phyloP scores from a whole-genome alignment of 768 basidiomycete species.

The Leucocoprinus leucothites region DNA sequence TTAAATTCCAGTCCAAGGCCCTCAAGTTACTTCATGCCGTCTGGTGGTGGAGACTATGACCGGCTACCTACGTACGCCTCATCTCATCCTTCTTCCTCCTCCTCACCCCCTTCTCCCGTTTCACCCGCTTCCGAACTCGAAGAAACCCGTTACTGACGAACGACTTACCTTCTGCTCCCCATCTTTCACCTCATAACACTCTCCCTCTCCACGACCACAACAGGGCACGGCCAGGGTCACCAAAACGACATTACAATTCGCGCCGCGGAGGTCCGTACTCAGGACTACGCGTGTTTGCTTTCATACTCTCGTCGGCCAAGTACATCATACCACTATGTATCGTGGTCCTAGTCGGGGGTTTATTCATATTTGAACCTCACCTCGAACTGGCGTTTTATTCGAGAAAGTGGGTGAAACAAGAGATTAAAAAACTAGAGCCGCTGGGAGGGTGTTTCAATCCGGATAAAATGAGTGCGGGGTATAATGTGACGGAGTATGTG shows the following conservation, averaged over 20 bases:
- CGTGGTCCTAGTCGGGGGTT: background rate
- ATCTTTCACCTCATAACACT: background rate
- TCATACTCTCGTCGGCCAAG: background rate
- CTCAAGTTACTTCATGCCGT: background rate
- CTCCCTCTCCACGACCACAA: background rate
- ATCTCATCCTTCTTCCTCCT: constrained; percentile 47
- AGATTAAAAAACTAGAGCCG: constrained; percentile 63
- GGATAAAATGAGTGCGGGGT: constrained; percentile 53
- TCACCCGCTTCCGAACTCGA: background rate
- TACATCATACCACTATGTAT: background rate
- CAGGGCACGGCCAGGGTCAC: background rate
- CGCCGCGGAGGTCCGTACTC: background rate
- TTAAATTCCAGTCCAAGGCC: background rate
- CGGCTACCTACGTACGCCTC: constrained; percentile 50
- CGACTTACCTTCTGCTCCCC: background rate
- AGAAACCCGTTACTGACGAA: background rate
- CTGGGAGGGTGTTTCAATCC: constrained; percentile 76
- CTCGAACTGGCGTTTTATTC: constrained; percentile 81
- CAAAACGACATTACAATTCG: background rate
- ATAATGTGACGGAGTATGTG: constrained; percentile 65
- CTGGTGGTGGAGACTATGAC: constrained; percentile 33
- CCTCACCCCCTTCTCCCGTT: constrained; percentile 3
- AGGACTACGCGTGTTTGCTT: background rate
- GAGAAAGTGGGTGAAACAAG: constrained; percentile 68
- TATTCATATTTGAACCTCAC: constrained; percentile 72